Percentiles rank a stretch among this genome's conserved stretches.
Evolutionary conservation across 805 yeast species (phyloP).

Genomic region (Ogataea ramenticola): DNA sequence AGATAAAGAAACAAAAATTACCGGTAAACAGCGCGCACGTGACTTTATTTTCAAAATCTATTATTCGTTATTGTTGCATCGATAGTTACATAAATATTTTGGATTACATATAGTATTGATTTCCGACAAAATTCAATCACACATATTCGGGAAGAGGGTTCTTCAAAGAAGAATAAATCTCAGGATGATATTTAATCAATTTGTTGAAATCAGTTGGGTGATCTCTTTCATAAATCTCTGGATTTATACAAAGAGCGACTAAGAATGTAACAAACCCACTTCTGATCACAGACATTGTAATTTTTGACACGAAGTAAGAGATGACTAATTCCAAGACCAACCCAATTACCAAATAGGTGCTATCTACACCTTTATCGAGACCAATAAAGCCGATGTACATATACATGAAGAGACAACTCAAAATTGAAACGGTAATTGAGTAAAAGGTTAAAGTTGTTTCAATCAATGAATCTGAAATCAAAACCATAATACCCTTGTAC

Average conservation of each 20-base stretch:
- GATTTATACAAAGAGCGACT: conserved; percentile 77
- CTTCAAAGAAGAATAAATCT: conserved; percentile 21
- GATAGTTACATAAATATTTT: too few species aligned
- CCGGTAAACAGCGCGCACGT: too few species aligned
- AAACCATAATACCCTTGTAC: conserved; percentile 75
- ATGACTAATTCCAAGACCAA: conserved; percentile 41
- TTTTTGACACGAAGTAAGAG: conserved; percentile 66
- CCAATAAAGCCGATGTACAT: conserved; percentile 37
- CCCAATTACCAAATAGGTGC: conserved; percentile 36
- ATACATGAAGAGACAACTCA: conserved; percentile 30
- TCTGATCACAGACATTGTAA: conserved; percentile 66
- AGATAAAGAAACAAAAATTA: too few species aligned
- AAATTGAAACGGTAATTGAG: conserved; percentile 54
- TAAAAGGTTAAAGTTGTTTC: conserved; percentile 75
- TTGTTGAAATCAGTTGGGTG: conserved; percentile 46
- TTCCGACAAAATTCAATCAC: too few species aligned
- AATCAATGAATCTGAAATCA: conserved; percentile 78
- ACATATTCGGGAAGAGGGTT: conserved; percentile 19
- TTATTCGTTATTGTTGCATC: too few species aligned
- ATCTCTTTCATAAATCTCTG: conserved; percentile 69
- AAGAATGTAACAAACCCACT: conserved; percentile 81
- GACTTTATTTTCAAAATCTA: too few species aligned
- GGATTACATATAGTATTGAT: too few species aligned
- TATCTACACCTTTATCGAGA: conserved; percentile 38
- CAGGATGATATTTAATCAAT: conserved; percentile 24